Percentiles rank a stretch among this genome's conserved stretches.
Evolutionary conservation across 139 green algal genomes (phyloP).

Genomic region (Dunaliella sp.): DNA sequence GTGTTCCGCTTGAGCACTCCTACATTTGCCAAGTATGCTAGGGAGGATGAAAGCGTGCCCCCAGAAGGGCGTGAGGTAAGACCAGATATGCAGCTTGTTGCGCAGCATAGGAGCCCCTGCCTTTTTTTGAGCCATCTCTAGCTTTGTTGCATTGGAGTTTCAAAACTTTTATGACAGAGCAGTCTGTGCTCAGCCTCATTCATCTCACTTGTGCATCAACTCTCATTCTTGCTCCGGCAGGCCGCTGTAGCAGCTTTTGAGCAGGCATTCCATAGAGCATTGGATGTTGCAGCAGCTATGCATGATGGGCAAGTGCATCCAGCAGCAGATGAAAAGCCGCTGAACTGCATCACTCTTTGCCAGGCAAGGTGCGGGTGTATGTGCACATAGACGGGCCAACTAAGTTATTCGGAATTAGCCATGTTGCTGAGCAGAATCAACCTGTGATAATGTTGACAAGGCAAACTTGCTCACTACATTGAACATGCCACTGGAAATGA

Average conservation of each 20-base stretch:
- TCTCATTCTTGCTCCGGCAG: conserved; percentile 13
- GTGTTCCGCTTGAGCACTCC: background rate
- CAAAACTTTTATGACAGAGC: background rate
- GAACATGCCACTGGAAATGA: no score
- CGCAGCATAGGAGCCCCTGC: background rate
- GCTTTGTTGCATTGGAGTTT: background rate
- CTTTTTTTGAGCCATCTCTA: no score
- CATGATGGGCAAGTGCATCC: conserved; percentile 17
- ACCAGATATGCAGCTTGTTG: background rate
- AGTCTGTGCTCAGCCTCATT: background rate
- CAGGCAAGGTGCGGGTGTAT: conserved; percentile 27
- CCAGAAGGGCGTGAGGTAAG: background rate
- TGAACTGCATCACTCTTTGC: conserved; percentile 47
- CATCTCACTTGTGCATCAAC: background rate
- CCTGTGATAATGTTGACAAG: no score
- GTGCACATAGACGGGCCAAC: background rate
- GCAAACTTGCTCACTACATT: no score
- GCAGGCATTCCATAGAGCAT: conserved; percentile 27
- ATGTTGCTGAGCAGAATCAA: background rate
- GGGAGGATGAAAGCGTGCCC: background rate
- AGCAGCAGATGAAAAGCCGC: conserved; percentile 29
- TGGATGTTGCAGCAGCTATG: conserved; percentile 34
- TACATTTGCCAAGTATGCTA: background rate
- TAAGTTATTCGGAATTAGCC: background rate
- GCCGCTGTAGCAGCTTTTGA: conserved; percentile 38